A percentile compares a stretch with the other conserved stretches of the same genome.
Conservation (phyloP, 495 filamentous ascomycete genomes). For the Aspergillus kassunensis region DNA sequence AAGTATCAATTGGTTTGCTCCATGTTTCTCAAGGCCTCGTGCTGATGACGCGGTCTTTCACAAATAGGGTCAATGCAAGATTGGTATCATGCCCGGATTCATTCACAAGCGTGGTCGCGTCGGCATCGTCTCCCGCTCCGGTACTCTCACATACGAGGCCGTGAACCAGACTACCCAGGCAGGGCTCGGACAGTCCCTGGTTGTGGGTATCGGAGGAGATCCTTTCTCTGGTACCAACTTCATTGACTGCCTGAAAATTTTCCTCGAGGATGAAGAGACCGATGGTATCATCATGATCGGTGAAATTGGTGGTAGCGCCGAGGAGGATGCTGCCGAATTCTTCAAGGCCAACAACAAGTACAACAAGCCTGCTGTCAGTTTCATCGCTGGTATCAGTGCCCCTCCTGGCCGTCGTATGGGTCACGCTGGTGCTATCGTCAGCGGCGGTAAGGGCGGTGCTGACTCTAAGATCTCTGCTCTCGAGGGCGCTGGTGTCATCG, state of each 20-base stretch:
- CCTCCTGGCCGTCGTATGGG: slow-evolving; percentile 97
- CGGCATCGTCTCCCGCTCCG: slow-evolving; percentile 96
- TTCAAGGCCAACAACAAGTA: slow-evolving; percentile 82
- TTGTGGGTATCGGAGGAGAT: slow-evolving; percentile 97
- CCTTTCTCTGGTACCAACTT: slow-evolving; percentile 99
- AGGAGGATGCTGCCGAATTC: slow-evolving; percentile 97
- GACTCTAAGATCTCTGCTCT: slow-evolving; percentile 96
- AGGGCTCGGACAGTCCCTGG: slow-evolving; percentile 94
- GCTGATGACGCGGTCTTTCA: slow-evolving; percentile 5
- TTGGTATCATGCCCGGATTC: slow-evolving; percentile 99
- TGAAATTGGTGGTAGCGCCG: slow-evolving; percentile 95
- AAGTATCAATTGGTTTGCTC: slow-evolving; percentile 26
- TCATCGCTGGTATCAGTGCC: slow-evolving; percentile 97
- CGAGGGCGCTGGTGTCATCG: slow-evolving; percentile 87
- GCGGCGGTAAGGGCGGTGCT: slow-evolving; percentile 93
- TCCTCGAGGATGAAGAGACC: slow-evolving; percentile 92
- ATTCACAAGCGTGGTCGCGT: slow-evolving; percentile 99
- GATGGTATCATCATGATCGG: slow-evolving; percentile 99
- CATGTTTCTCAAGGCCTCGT: not conserved
- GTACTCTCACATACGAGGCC: slow-evolving; percentile 98
- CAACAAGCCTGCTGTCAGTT: slow-evolving; percentile 95
- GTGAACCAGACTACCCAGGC: slow-evolving; percentile 99
- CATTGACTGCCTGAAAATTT: slow-evolving; percentile 97
- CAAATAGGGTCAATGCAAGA: slow-evolving; percentile 92
- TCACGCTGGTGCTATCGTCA: slow-evolving; percentile 96